These are phyloP conservation scores for Metarhizium album DNA, from an alignment of 2,329 filamentous ascomycete genomes.

Conservation along the genomic window DNA sequence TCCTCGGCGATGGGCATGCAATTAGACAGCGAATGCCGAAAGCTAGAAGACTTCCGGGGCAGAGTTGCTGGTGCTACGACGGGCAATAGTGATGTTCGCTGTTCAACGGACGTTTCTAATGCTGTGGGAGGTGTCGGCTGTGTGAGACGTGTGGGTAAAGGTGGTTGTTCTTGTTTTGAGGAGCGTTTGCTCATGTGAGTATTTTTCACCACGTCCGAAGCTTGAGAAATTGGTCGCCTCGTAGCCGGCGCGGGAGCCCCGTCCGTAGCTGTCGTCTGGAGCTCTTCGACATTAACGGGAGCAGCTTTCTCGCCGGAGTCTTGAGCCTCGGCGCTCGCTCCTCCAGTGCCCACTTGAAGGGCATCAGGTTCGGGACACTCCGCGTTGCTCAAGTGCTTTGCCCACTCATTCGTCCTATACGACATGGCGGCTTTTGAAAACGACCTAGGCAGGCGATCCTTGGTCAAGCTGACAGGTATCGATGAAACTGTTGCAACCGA, in stretches of 20 bases:
- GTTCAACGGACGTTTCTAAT: slow-evolving; percentile 2
- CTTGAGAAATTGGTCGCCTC: slow-evolving; percentile 19
- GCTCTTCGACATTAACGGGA: slow-evolving; percentile 52
- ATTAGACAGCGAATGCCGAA: slow-evolving; percentile 5
- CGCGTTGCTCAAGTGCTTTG: slow-evolving; percentile 72
- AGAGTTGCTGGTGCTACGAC: neutral
- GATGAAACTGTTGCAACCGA: slow-evolving; percentile 33
- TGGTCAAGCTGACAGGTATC: slow-evolving; percentile 38
- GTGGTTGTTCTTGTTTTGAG: slow-evolving; percentile 13
- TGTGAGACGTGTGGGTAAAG: slow-evolving; percentile 9
- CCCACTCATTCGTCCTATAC: slow-evolving; percentile 93
- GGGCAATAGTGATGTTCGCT: neutral
- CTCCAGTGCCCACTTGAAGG: slow-evolving; percentile 32
- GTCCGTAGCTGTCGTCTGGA: slow-evolving; percentile 51
- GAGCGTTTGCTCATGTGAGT: slow-evolving; percentile 8
- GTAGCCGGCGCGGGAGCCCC: slow-evolving; percentile 28
- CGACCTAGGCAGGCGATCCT: slow-evolving; percentile 55
- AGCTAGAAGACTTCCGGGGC: slow-evolving; percentile 15
- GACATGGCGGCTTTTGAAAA: slow-evolving; percentile 69
- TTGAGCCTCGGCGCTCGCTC: slow-evolving; percentile 4
- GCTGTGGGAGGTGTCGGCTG: neutral
- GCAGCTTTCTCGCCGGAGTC: slow-evolving; percentile 38
- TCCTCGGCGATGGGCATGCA: slow-evolving; percentile 37
- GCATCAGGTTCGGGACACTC: slow-evolving; percentile 60
- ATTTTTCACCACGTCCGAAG: slow-evolving; percentile 13